Evolutionary conservation across 2,329 filamentous ascomycete genomes (phyloP).

Genomic region (Scedosporium aurantiacum): DNA sequence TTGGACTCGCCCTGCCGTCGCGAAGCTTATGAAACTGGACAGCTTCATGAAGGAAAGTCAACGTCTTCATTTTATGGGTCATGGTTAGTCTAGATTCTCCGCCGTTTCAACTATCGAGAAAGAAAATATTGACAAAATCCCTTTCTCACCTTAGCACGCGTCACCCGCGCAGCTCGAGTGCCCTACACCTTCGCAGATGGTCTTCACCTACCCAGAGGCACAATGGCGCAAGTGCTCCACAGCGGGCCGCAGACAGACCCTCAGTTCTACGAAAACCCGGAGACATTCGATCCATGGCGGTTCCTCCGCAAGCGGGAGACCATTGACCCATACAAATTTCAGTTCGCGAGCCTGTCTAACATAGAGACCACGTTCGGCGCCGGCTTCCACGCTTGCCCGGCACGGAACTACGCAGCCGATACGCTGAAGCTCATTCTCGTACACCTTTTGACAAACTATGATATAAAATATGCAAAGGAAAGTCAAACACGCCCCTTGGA

Average conservation of each 20-base stretch:
- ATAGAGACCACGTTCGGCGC: constrained; percentile 24
- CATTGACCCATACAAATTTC: constrained; percentile 10
- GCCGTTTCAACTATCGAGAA: not conserved
- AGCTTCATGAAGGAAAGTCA: constrained; percentile 29
- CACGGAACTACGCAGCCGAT: constrained; percentile 26
- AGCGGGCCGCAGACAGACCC: constrained; percentile 12
- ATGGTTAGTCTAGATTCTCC: not conserved
- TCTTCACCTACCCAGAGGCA: constrained; percentile 13
- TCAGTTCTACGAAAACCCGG: constrained; percentile 12
- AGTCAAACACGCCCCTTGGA: not conserved
- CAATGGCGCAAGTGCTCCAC: constrained; percentile 11
- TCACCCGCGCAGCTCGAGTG: constrained; percentile 1
- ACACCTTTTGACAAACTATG: constrained; percentile 18
- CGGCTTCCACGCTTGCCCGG: constrained; percentile 27
- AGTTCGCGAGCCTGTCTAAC: constrained; percentile 20
- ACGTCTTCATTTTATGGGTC: constrained; percentile 13
- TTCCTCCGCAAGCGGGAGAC: constrained; percentile 16
- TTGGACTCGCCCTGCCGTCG: constrained; percentile 23
- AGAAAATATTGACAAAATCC: not conserved
- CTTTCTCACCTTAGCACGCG: not conserved
- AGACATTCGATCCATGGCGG: constrained; percentile 15
- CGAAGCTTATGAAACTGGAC: constrained; percentile 28
- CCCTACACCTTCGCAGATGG: constrained; percentile 11
- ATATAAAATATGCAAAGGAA: constrained; percentile 8
- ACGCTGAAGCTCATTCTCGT: constrained; percentile 23